These are phyloP conservation scores for Oryza meyeriana DNA, from an alignment of 176 grass and related monocot genomes.

Conservation along the genomic window DNA sequence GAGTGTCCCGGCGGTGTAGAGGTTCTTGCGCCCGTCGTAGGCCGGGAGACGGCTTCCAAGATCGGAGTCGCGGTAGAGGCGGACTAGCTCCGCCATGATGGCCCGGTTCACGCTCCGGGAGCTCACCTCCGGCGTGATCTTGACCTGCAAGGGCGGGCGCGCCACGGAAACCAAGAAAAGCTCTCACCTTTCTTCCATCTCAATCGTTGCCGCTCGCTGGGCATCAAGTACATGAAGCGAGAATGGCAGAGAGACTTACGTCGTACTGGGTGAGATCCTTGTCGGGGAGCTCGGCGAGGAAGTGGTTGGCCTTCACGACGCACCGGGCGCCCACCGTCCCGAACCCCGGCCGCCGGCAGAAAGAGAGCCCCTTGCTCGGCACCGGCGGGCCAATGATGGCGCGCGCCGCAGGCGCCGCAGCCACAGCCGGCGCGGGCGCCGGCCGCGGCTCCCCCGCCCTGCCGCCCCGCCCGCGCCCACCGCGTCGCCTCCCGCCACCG, in stretches of 20 bases:
- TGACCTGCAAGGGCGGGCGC: slow-evolving; percentile 45
- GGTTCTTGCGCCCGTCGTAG: slow-evolving; percentile 94
- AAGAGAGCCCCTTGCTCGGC: slow-evolving; percentile 61
- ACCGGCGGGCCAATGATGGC: slow-evolving; percentile 49
- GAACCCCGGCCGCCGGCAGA: slow-evolving; percentile 84
- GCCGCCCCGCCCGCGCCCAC: slow-evolving; percentile 42
- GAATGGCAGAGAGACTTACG: slow-evolving; percentile 35
- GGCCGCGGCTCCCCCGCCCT: slow-evolving; percentile 20
- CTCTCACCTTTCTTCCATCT: not conserved
- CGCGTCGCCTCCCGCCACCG: slow-evolving; percentile 48
- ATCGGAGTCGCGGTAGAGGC: slow-evolving; percentile 69
- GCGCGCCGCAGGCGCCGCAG: not conserved
- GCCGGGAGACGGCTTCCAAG: slow-evolving; percentile 79
- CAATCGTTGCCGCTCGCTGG: not conserved
- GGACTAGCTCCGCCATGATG: slow-evolving; percentile 78
- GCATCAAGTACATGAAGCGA: not conserved
- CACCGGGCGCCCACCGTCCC: slow-evolving; percentile 71
- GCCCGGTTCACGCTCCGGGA: slow-evolving; percentile 77
- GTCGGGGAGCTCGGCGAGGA: slow-evolving; percentile 81
- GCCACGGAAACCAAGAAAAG: not conserved
- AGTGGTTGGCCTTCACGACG: slow-evolving; percentile 94
- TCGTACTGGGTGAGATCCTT: slow-evolving; percentile 96
- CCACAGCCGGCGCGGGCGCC: not conserved
- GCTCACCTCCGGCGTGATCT: slow-evolving; percentile 82
- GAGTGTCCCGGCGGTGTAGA: slow-evolving; percentile 74